Base-by-base conservation (phyloP, 1,139 yeast genomes). In the Saccharomyces hybrid region DNA sequence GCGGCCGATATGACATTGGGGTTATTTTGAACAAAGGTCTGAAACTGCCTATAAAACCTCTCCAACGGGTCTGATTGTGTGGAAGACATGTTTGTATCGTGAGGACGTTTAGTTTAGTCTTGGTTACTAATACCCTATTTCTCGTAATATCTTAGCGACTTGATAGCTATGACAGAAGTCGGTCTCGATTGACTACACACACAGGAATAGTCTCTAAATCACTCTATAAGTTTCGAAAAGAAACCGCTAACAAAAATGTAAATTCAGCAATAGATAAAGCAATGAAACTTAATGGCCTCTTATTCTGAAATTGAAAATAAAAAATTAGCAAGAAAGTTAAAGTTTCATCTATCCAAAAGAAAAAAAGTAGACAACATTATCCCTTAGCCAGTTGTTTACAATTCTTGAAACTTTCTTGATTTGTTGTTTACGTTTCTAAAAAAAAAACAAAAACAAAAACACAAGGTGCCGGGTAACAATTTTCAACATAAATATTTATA, bases 1-100 rank as follows among this genome's bases (percentile, higher is more conserved):
- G 75, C 71, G 2, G 66, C 82, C 7, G 73, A 71, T 31, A 77
- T 75, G 28, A 81, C 81, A 55, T 80, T 82, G 2, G 85, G 84
- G 59, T 81, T 81, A 49, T 79, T 79, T 32, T 71, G 70, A 47
- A 82, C 73, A 64, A 81, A 82, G 49, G 73, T 77, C 44, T 71
- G 71, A 61, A 80, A 81, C 42, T 78, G 75, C 47, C 67, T 67
- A 56, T 69, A 72, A 64, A 76, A 82, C 47, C 72, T 71, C 5
- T 66, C 62, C 51, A 82, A 61, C 7, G 72, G 69, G 55, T 69
- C 71, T 9, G 44, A 38, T 19, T 38, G 24, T 11, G 19, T 38
- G n/a, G 44, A 38, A 38, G 44, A 38, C 44, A 38, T 38, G 12
- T 19, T 19, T 12, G 19, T 38, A 38, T 16, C 11, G 26, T 16